phyloP scores from a whole-genome alignment of 2,329 filamentous ascomycete genomes.

The Monilinia fructigena region DNA sequence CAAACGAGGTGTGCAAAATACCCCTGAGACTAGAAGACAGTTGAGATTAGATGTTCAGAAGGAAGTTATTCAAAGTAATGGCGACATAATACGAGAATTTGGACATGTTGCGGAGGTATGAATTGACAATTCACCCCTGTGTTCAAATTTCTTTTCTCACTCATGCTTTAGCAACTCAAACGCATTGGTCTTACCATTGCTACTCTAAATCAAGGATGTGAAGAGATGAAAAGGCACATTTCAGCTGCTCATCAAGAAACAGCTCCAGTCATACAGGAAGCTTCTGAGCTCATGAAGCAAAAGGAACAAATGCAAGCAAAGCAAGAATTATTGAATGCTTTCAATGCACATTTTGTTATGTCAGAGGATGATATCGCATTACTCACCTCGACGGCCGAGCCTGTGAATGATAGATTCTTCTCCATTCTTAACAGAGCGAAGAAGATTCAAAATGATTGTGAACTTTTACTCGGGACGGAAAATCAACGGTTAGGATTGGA shows the following conservation, averaged over 20 bases:
- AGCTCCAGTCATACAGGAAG: slow-evolving; percentile 72
- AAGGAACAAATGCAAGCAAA: slow-evolving; percentile 75
- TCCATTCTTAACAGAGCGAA: slow-evolving; percentile 73
- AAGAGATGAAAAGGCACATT: slow-evolving; percentile 77
- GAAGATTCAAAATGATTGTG: slow-evolving; percentile 82
- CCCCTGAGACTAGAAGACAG: slow-evolving; percentile 72
- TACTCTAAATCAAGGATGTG: slow-evolving; percentile 75
- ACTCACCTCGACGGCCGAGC: slow-evolving; percentile 75
- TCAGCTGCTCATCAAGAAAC: slow-evolving; percentile 73
- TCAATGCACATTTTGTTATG: slow-evolving; percentile 80
- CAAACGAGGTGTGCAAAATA: slow-evolving; percentile 67
- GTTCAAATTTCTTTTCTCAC: slow-evolving; percentile 34
- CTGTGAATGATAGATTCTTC: slow-evolving; percentile 86
- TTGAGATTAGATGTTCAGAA: slow-evolving; percentile 82
- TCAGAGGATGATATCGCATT: slow-evolving; percentile 75
- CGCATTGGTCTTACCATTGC: slow-evolving; percentile 78
- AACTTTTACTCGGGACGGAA: slow-evolving; percentile 84
- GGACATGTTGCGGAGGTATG: slow-evolving; percentile 79
- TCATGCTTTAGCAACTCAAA: slow-evolving; percentile 67
- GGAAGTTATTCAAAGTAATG: slow-evolving; percentile 91
- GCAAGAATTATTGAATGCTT: slow-evolving; percentile 72
- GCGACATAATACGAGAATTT: slow-evolving; percentile 83
- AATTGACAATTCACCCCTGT: slow-evolving; percentile 23
- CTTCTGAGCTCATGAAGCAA: slow-evolving; percentile 68
- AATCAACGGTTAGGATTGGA: slow-evolving; percentile 85